Evolutionary conservation across 257 asterid species (phyloP), one percentile per base, ranked within the genome.

Genomic region (Echites panduratus): DNA sequence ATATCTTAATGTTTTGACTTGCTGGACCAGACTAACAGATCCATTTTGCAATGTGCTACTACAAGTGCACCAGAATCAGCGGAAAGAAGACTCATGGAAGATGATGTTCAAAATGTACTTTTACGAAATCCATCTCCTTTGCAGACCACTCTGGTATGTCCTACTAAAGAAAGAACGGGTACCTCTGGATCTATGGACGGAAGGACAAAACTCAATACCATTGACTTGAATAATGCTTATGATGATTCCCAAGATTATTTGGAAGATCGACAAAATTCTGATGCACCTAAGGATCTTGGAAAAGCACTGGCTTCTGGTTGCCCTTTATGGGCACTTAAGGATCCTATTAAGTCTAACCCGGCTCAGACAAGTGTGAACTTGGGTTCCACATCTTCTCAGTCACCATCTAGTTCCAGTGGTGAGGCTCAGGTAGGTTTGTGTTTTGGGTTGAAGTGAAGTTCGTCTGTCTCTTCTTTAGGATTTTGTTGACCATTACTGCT

Each of bases 401-500:
- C 97, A 56, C 90, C 87, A 56, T 93, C 97, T 71, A 88, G 87
- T 81, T 91, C 96, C 73, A 91, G 93, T 79, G 96, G 89, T 77
- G 99, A 94, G 79, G 85, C 89, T 32, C 96, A 91, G 97, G 97
- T 94, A 68, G 70, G 62, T 57, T 72, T 53, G 3, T 19, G 20
- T 20, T 64, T 74, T 47, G 43, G 19, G 17, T 24, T 40, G 16
- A 35, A 19, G 53, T 70, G 47, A 63, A 38, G 61, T 70, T 43
- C 67, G 59, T 35, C 12, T 32, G 49, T 67, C 50, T 17, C 22
- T 50, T 50, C 3, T 44, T 16, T 75, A 52, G 72, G 47, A 29
- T 74, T 74, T 35, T 56, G 35, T 16, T 24, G 9, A 11, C 16
- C 64, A 45, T 72, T 19, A 38, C 40, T 16, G 59, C 38, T 19